These are phyloP conservation scores for Colletotrichum sp. DNA, from an alignment of 2,329 filamentous ascomycete genomes.

Conservation along the genomic window DNA sequence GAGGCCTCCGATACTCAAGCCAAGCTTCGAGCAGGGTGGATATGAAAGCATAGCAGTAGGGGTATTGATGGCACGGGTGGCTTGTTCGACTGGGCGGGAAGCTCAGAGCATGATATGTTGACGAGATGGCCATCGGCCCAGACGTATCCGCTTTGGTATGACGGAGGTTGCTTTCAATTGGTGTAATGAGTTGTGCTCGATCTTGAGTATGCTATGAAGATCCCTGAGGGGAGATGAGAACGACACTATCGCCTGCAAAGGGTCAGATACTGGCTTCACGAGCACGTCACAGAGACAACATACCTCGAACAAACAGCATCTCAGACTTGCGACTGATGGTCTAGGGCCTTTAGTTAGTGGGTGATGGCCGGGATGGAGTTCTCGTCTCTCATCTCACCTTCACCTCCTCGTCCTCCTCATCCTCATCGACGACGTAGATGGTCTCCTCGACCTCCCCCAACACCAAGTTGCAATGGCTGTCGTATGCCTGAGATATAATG, in stretches of 20 bases:
- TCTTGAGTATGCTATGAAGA: slow-evolving; percentile 36
- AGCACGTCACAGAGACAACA: slow-evolving; percentile 25
- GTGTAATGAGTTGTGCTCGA: neutral
- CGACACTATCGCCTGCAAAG: slow-evolving; percentile 70
- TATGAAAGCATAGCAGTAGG: neutral
- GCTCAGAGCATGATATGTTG: neutral
- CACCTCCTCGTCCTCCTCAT: slow-evolving; percentile 78
- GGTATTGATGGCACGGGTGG: neutral
- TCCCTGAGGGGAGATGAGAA: slow-evolving; percentile 71
- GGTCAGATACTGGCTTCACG: slow-evolving; percentile 25
- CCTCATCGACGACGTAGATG: slow-evolving; percentile 90
- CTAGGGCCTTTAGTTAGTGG: slow-evolving; percentile 45
- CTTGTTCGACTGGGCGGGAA: neutral
- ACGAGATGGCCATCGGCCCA: neutral
- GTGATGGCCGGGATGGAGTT: neutral
- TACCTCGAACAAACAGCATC: slow-evolving; percentile 98
- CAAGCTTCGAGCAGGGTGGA: neutral
- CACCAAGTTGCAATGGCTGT: slow-evolving; percentile 97
- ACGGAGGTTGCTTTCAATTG: neutral
- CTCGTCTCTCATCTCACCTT: slow-evolving; percentile 58
- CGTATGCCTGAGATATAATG: slow-evolving; percentile 75
- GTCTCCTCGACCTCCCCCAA: slow-evolving; percentile 97
- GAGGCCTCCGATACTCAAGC: neutral
- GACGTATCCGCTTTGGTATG: neutral
- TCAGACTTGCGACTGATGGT: slow-evolving; percentile 97